Percentiles rank a stretch among this genome's conserved stretches.
Evolutionary conservation across 768 basidiomycete species (phyloP).

Genomic region (Tulasnella calospora): DNA sequence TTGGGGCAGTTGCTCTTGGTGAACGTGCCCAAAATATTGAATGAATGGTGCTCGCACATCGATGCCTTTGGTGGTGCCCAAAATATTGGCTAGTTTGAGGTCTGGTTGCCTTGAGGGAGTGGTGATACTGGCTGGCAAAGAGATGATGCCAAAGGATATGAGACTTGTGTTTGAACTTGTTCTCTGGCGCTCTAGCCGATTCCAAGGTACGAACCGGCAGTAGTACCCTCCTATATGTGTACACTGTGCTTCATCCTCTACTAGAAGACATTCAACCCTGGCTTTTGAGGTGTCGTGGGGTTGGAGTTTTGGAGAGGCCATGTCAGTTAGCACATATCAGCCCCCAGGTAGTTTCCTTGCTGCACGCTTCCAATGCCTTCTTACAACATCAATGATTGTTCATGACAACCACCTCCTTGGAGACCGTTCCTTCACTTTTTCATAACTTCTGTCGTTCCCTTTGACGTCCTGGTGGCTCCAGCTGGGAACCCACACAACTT

Average conservation of each 20-base stretch:
- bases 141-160: slow-evolving; percentile 7
- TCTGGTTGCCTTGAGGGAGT: neutral
- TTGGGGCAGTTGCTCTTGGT: neutral
- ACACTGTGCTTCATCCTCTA: slow-evolving; percentile 4
- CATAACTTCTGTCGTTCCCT: slow-evolving; percentile 18
- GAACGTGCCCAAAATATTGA: neutral
- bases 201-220: neutral
- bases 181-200: neutral
- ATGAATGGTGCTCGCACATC: neutral
- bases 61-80: neutral
- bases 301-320: neutral
- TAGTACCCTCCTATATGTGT: slow-evolving; percentile 16
- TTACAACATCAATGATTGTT: neutral
- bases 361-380: neutral
- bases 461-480: slow-evolving; percentile 17
- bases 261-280: neutral
- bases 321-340: neutral
- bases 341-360: neutral
- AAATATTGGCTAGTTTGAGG: neutral
- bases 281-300: neutral
- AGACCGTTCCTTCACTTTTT: slow-evolving; percentile 16
- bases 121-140: neutral
- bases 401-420: too few relatives aligned
- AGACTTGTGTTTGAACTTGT: neutral
- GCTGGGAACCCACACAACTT: neutral